Base-by-base conservation (phyloP, 495 filamentous ascomycete genomes). In the Podospora tetraspora region DNA sequence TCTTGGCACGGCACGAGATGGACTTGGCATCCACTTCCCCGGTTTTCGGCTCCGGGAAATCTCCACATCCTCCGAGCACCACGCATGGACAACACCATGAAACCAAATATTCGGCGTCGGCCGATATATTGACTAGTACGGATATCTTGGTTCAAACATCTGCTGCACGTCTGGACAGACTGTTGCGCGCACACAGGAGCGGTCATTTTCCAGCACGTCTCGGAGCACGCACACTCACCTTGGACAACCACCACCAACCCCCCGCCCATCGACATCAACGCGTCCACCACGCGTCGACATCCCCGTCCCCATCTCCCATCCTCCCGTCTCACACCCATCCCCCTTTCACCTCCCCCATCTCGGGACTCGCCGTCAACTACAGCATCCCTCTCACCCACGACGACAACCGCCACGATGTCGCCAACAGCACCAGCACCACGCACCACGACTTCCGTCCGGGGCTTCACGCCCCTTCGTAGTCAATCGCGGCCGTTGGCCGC, bases 391-490 rank as follows among this genome's bases (percentile, higher is more conserved):
- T 12, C 61, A 21, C 25, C 27, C 22, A 32, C 19, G 43, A 52
- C 62, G 30, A 37, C 34, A 64, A 25, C 32, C 62, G 22, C 32
- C 24, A 25, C 62, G 52, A 13, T 16, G 23, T 27, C 61, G 32
- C 1, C 32, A 32, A 16, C n/a, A 29, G 12, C 61, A 25, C n/a
- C 62, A 29, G 16, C 62, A 43, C 62, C 62, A 64, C 34, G 19
- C 62, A 56, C 34, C 63, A 22, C 63, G 43, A 52, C 43, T 52
- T 52, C 43, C 43, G 43, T 52, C 63, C 29, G 76, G 78, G 75
- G 77, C 77, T 79, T 77, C 78, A 75, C 72, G 76, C 79, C 77
- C 77, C 77, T 76, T 72, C 66, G 61, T 78, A 77, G 78, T 81
- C 79, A 79, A 79, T 80, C 77, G 12, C 76, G 69, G 66, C 69